Conservation (phyloP, 768 basidiomycete species). For the Candolleomyces aberdarensis region DNA sequence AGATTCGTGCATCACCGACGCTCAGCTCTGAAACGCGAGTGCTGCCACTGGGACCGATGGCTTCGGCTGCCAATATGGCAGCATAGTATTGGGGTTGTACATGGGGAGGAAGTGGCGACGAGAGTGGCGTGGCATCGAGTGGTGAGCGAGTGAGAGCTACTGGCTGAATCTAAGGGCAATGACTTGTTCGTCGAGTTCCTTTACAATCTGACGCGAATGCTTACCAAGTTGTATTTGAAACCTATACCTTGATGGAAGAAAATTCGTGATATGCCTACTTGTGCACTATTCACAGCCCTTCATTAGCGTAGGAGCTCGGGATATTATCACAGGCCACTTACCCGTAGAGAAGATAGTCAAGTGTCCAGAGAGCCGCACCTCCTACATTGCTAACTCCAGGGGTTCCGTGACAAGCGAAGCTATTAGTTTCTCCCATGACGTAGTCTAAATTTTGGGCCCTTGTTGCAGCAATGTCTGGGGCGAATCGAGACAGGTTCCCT, state of each 20-base stretch:
- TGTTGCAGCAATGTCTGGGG: slow-evolving; percentile 52
- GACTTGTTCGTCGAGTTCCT: neutral
- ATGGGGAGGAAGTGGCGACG: slow-evolving; percentile 51
- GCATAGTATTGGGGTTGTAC: slow-evolving; percentile 68
- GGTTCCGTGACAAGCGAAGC: slow-evolving; percentile 45
- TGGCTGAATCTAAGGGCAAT: slow-evolving; percentile 55
- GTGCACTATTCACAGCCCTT: slow-evolving; percentile 25
- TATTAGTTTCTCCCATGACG: slow-evolving; percentile 63
- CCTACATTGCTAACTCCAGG: slow-evolving; percentile 64
- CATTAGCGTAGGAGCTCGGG: neutral
- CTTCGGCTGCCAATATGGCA: slow-evolving; percentile 57
- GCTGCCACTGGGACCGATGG: slow-evolving; percentile 45
- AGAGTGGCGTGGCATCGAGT: slow-evolving; percentile 48
- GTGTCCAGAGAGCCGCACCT: slow-evolving; percentile 66
- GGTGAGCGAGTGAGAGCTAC: slow-evolving; percentile 53
- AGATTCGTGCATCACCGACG: slow-evolving; percentile 42
- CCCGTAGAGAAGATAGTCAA: slow-evolving; percentile 64
- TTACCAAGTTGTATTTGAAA: slow-evolving; percentile 66
- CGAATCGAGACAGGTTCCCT: slow-evolving; percentile 51
- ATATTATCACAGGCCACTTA: slow-evolving; percentile 18
- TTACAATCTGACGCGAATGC: slow-evolving; percentile 1
- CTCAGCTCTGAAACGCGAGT: slow-evolving; percentile 45
- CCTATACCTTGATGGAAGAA: slow-evolving; percentile 70
- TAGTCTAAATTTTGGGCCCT: slow-evolving; percentile 46
- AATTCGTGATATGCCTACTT: slow-evolving; percentile 49